Evolutionary conservation across 2,329 filamentous ascomycete genomes (phyloP).

Genomic region (Scopulariopsis brevicaulis): DNA sequence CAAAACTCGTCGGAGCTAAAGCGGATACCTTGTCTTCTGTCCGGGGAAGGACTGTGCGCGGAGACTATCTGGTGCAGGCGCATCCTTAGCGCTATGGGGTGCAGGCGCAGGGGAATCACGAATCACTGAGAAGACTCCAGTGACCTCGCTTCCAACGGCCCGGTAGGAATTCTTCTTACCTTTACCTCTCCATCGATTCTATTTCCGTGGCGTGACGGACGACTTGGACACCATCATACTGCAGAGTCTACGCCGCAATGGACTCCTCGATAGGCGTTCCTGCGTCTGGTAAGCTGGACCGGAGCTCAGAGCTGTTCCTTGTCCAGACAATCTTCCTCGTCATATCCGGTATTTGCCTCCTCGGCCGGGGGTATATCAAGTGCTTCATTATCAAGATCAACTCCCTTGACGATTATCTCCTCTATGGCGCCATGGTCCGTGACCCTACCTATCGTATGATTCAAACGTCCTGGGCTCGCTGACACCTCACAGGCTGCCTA

Average conservation of each 20-base stretch:
- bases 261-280: neutral
- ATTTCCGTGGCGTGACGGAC: too few species aligned
- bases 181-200: too few species aligned
- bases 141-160: too few species aligned
- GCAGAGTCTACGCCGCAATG: neutral
- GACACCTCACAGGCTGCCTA: conserved; percentile 18
- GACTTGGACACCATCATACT: too few species aligned
- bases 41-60: too few species aligned
- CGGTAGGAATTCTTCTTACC: too few species aligned
- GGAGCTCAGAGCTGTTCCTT: neutral
- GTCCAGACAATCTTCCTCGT: conserved; percentile 15
- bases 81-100: too few species aligned
- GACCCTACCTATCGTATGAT: neutral
- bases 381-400: conserved; percentile 27
- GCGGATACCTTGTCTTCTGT: too few species aligned
- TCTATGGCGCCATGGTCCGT: conserved; percentile 31
- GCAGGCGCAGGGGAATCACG: too few species aligned
- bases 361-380: conserved; percentile 32
- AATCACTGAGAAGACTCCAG: too few species aligned
- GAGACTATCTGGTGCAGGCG: too few species aligned
- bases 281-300: neutral
- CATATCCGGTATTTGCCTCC: conserved; percentile 22
- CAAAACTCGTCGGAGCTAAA: too few species aligned
- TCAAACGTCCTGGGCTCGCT: neutral
- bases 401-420: conserved; percentile 33